phyloP scores from a whole-genome alignment of 805 yeast species.

The Cyberlindnera xishuangbannaensis region DNA sequence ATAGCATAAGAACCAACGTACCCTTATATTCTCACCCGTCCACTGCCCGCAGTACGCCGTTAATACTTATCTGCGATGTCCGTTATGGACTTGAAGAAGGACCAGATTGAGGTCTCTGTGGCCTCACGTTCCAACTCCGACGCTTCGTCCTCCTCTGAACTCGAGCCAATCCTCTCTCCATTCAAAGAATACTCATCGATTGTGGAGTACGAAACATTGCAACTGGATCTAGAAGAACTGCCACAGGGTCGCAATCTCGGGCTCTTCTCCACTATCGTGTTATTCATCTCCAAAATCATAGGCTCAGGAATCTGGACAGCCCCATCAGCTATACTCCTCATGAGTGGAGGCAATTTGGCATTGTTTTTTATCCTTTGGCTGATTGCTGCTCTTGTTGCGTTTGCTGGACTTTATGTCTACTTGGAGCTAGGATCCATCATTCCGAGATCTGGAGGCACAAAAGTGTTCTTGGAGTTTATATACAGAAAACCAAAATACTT shows the following conservation, averaged over 20 bases:
- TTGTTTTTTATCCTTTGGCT: constrained; percentile 60
- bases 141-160: constrained; percentile 11
- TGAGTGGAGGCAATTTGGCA: constrained; percentile 61
- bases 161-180: constrained; percentile 7
- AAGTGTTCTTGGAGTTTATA: constrained; percentile 63
- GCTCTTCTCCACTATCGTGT: constrained; percentile 54
- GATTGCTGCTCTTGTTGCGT: constrained; percentile 54
- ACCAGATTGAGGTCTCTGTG: constrained; percentile 9
- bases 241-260: constrained; percentile 80
- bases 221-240: constrained; percentile 19
- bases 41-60: too few species aligned
- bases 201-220: constrained; percentile 4
- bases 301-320: constrained; percentile 79
- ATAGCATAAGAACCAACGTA: too few species aligned
- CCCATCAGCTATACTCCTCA: constrained; percentile 57
- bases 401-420: constrained; percentile 61
- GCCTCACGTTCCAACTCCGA: constrained; percentile 19
- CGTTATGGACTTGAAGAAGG: constrained; percentile 8
- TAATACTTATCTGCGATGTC: too few species aligned
- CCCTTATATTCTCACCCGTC: too few species aligned
- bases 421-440: constrained; percentile 66
- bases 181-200: constrained; percentile 7
- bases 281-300: constrained; percentile 62
- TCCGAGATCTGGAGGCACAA: constrained; percentile 73
- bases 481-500: constrained; percentile 55